Percentiles rank a stretch among this genome's conserved stretches.
These are phyloP conservation scores for Paratinospora sagittata DNA, from an alignment of 164 flowering plant species.

Conservation along the genomic window DNA sequence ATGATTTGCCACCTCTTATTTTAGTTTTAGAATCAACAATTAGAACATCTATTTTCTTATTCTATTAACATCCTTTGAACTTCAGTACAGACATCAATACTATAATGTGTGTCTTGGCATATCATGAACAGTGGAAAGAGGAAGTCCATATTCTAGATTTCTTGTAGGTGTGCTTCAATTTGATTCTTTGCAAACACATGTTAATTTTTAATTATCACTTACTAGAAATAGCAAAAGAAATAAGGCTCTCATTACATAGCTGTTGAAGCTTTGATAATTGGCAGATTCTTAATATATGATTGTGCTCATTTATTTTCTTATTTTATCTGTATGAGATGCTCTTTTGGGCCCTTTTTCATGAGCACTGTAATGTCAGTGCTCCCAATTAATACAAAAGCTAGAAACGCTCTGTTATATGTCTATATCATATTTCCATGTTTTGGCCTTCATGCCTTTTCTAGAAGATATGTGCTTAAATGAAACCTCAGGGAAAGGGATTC, in stretches of 20 bases:
- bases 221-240: neutral
- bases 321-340: neutral
- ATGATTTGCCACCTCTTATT: neutral
- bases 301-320: neutral
- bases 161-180: too few species aligned
- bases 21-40: neutral
- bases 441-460: conserved; percentile 5
- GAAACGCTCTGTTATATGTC: neutral
- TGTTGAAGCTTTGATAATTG: neutral
- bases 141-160: too few species aligned
- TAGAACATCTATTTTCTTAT: neutral
- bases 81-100: neutral
- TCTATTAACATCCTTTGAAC: conserved; percentile 1
- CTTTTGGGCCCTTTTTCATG: conserved; percentile 4
- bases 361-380: conserved; percentile 1
- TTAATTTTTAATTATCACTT: too few species aligned
- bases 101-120: neutral
- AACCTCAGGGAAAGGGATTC: conserved; percentile 7
- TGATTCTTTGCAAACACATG: too few species aligned
- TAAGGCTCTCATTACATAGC: neutral
- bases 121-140: too few species aligned
- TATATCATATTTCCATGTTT: neutral
- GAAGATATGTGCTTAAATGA: conserved; percentile 15
- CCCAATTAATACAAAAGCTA: conserved; percentile 13
- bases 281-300: neutral